Percentiles rank a stretch among this genome's conserved stretches.
Evolutionary conservation across 805 yeast species (phyloP).

Genomic region (Saccharomyces mikatae): DNA sequence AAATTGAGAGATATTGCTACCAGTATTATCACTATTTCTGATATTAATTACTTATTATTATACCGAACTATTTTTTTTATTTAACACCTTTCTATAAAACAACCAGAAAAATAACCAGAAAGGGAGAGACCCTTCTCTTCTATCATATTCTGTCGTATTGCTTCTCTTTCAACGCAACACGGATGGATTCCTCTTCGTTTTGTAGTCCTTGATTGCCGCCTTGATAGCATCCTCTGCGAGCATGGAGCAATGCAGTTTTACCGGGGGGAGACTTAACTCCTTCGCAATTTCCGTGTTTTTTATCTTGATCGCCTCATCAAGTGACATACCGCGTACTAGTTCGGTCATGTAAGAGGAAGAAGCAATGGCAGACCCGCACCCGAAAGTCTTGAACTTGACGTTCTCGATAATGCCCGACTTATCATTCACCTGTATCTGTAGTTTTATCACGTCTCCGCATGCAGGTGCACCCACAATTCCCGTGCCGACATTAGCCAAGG

Average conservation of each 20-base stretch:
- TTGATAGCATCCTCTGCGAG: conserved; percentile 98
- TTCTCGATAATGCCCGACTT: conserved; percentile 85
- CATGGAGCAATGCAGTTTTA: conserved; percentile 96
- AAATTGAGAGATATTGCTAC: not conserved
- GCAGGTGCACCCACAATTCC: conserved; percentile 99
- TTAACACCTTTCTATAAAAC: not conserved
- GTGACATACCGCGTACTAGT: conserved; percentile 85
- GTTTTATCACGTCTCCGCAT: conserved; percentile 97
- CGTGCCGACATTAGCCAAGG: conserved; percentile 73
- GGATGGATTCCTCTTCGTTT: conserved; percentile 55
- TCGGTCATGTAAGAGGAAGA: conserved; percentile 93
- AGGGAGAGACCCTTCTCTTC: not conserved
- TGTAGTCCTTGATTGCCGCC: conserved; percentile 92
- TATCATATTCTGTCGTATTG: not conserved
- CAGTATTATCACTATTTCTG: not conserved
- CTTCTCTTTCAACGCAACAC: conserved; percentile 1
- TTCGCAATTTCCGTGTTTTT: conserved; percentile 92
- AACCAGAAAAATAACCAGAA: not conserved
- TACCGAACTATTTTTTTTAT: not conserved
- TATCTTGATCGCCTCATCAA: conserved; percentile 87
- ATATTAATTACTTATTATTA: not conserved
- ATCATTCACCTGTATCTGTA: conserved; percentile 89
- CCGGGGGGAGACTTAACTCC: conserved; percentile 92
- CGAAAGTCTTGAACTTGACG: conserved; percentile 96
- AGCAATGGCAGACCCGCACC: conserved; percentile 98